phyloP scores from a whole-genome alignment of 352 stramenopile genomes.

The Pythium insidiosum region DNA sequence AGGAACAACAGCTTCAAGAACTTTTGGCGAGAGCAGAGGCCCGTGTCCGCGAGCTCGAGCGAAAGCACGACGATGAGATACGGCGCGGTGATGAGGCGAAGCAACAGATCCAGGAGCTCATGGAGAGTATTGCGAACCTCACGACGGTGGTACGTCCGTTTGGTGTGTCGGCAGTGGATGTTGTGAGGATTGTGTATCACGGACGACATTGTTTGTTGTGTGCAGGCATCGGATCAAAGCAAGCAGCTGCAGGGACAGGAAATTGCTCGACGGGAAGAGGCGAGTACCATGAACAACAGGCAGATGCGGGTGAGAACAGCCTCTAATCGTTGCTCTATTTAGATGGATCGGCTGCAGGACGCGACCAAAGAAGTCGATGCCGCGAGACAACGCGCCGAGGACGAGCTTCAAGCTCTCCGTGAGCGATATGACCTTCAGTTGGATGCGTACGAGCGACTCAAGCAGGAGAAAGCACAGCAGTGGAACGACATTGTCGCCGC shows the following conservation, averaged over 20 bases:
- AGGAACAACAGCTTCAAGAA: slow-evolving; percentile 25
- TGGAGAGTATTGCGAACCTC: slow-evolving; percentile 59
- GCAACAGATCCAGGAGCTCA: slow-evolving; percentile 54
- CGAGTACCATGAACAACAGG: no score
- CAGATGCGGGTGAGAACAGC: neutral
- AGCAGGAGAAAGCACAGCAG: slow-evolving; percentile 54
- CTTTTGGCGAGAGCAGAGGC: slow-evolving; percentile 10
- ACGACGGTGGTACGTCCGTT: slow-evolving; percentile 46
- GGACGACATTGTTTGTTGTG: neutral
- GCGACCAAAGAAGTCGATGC: slow-evolving; percentile 26
- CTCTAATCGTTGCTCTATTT: neutral
- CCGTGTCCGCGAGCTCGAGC: slow-evolving; percentile 22
- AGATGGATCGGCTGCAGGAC: slow-evolving; percentile 25
- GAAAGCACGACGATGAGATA: slow-evolving; percentile 8
- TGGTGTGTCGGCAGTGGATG: no score
- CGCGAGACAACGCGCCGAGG: slow-evolving; percentile 25
- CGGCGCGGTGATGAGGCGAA: slow-evolving; percentile 35
- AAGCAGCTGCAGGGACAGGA: slow-evolving; percentile 60
- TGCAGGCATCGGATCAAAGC: slow-evolving; percentile 52
- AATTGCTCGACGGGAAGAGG: slow-evolving; percentile 28
- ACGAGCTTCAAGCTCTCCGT: slow-evolving; percentile 30
- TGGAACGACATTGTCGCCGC: slow-evolving; percentile 66
- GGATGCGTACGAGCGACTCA: slow-evolving; percentile 37
- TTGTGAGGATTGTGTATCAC: no score
- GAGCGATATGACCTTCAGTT: slow-evolving; percentile 36